Evolutionary conservation across 495 filamentous ascomycete species (phyloP), one percentile per base, ranked within the genome.

Genomic region (Lineolata rhizophorae): DNA sequence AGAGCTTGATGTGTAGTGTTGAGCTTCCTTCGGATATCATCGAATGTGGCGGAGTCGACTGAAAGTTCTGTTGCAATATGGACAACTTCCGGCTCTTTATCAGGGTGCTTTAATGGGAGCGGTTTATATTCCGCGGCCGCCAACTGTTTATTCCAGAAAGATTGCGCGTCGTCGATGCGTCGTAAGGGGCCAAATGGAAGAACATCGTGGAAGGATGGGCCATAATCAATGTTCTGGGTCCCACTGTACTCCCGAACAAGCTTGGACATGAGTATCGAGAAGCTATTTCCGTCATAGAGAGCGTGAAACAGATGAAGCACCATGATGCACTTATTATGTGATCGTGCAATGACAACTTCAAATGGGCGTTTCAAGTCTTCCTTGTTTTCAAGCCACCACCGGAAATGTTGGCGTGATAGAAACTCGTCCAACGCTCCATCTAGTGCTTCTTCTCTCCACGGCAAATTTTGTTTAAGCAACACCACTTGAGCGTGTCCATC

Each of bases 231-330:
- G 2, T 32, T n/a, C 10, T 16, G 3, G 3, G 35, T 2, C 0
- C 40, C 29, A 3, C 36, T 31, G 35, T 70, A 75, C 12, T 61
- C 48, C 18, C 43, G 32, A n/a, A 47, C 52, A 19, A 83, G 55
- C 15, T 58, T 51, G 3, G 60, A 51, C 11, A 93, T 51, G 0
- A 93, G 46, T 17, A 83, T 52, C 0, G 61, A 47, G 18, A 91
- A 59, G 33, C 79, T 85, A 42, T 66, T 76, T 1, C 76, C 84
- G 53, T 95, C 85, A 42, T 94, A 95, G 0, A 94, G 53, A 4
- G 68, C 79, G 45, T 95, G 85, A 50, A 87, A 85, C 0, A 87
- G 67, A 26, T 70, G 61, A 18, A 87, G 43, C 13, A 52, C 53
- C 19, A 85, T 49, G 0, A 63, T 36, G 3, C 38, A 43, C 14